Base-by-base conservation (phyloP, 2,329 filamentous ascomycete species). In the Acrocalymma vagum region DNA sequence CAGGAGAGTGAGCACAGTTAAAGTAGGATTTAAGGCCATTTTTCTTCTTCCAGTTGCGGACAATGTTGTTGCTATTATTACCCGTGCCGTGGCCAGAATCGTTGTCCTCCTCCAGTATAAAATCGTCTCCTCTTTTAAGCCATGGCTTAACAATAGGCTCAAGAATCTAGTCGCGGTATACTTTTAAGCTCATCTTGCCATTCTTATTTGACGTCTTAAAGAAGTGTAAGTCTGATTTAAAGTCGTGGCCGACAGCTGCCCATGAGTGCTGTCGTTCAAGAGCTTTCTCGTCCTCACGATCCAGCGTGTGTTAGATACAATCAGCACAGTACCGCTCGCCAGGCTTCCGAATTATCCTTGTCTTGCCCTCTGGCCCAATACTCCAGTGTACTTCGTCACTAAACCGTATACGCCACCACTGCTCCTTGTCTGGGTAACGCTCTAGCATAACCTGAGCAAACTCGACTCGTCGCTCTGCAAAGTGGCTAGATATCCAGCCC, bases 111-210 rank as follows among this genome's bases (percentile, higher is more conserved):
- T 41, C 21, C 16, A 41, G 25, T 16, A 41, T 27, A 35, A 41
- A 41, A 14, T 35, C 23, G 16, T 15, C 27, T 7, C 27, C 27
- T 7, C 27, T 11, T 16, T 31, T 18, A 32, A 40, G 34, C 30
- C 16, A 46, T 3, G 40, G 40, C 25, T 39, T 38, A 22, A 43
- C 40, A 22, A 43, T 32, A 29, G 40, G 34, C 15, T 43, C 24
- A 23, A 43, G 40, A 28, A 43, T 43, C 15, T 32, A n/a, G 18
- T 38, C 17, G 15, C 24, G 31, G 16, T 43, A 43, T 8, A n/a
- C 34, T 6, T 20, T 15, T 18, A 28, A 24, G 15, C 20, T 38
- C 40, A 43, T 43, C 24, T 43, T 43, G n/a, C 28, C 28, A 23
- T 32, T 43, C 4, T 3, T 31, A 18, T 43, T 43, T 10, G 13